phyloP scores from a whole-genome alignment of 441 rosid species.

The Manihot esculenta region DNA sequence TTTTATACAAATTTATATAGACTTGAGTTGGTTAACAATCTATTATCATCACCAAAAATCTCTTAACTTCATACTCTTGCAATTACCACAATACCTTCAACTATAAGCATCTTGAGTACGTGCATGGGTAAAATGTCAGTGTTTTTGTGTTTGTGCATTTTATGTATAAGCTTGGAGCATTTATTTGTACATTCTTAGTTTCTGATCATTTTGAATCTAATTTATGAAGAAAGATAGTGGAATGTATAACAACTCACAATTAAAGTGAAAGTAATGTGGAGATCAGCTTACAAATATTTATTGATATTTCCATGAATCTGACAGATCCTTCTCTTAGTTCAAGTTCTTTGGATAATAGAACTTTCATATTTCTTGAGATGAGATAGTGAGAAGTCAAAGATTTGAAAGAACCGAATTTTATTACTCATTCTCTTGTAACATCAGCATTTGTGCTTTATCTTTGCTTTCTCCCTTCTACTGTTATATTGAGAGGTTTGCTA shows the following conservation, averaged over 20 bases:
- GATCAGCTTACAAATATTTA: slow-evolving; percentile 9
- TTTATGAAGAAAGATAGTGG: background rate
- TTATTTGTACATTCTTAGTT: background rate
- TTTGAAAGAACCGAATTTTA: background rate
- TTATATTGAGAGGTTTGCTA: background rate
- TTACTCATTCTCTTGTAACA: background rate
- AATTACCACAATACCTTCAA: background rate
- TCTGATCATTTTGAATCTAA: background rate
- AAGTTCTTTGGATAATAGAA: slow-evolving; percentile 4
- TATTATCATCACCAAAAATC: background rate
- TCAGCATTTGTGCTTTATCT: background rate
- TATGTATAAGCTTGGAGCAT: background rate
- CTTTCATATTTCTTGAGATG: background rate
- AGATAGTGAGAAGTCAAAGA: background rate
- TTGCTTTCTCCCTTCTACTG: too few relatives aligned
- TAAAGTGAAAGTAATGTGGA: background rate
- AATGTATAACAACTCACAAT: background rate
- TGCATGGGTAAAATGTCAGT: background rate
- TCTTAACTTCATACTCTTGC: background rate
- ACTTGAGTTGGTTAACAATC: background rate
- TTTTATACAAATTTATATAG: too few relatives aligned
- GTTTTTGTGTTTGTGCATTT: background rate
- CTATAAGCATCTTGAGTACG: background rate
- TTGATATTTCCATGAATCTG: background rate
- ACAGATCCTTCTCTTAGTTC: background rate